These are phyloP conservation scores for Oropetium thomaeum DNA, from an alignment of 176 grass and related monocot genomes.

Conservation along the genomic window DNA sequence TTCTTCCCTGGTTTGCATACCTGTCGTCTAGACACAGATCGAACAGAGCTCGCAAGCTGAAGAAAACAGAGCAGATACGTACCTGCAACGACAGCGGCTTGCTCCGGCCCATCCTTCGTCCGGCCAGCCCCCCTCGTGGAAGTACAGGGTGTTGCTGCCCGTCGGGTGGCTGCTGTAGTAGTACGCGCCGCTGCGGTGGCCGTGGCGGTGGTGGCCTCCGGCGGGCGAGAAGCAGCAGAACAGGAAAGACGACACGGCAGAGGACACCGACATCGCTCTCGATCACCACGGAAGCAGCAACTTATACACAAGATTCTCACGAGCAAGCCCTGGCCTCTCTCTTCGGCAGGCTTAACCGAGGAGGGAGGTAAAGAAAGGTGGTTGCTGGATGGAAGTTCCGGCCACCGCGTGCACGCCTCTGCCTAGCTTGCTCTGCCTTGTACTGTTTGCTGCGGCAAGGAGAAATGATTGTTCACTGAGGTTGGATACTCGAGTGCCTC, in stretches of 20 bases:
- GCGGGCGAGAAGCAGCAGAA: constrained; percentile 57
- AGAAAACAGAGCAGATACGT: not conserved
- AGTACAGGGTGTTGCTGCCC: constrained; percentile 39
- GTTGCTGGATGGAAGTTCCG: not conserved
- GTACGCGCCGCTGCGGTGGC: constrained; percentile 52
- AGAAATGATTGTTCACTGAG: not conserved
- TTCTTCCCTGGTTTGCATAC: not conserved
- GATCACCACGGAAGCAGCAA: not conserved
- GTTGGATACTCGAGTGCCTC: constrained; percentile 13
- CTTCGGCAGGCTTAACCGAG: not conserved
- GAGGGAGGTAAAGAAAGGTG: not conserved
- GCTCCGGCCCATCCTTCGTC: constrained; percentile 53
- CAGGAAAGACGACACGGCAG: constrained; percentile 60
- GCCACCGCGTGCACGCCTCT: not conserved
- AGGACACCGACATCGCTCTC: constrained; percentile 58
- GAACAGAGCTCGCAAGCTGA: not conserved
- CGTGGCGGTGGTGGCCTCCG: constrained; percentile 36
- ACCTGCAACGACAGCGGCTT: constrained; percentile 76
- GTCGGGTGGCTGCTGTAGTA: constrained; percentile 64
- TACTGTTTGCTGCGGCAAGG: constrained; percentile 23
- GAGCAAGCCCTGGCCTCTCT: not conserved
- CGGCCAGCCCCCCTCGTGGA: constrained; percentile 28
- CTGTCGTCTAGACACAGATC: not conserved
- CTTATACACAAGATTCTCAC: constrained; percentile 3
- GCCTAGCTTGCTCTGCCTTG: not conserved